A percentile compares a stretch with the other conserved stretches of the same genome.
Conservation (phyloP, 1,284 basidiomycete genomes). For the Ganoderma leucocontextum region DNA sequence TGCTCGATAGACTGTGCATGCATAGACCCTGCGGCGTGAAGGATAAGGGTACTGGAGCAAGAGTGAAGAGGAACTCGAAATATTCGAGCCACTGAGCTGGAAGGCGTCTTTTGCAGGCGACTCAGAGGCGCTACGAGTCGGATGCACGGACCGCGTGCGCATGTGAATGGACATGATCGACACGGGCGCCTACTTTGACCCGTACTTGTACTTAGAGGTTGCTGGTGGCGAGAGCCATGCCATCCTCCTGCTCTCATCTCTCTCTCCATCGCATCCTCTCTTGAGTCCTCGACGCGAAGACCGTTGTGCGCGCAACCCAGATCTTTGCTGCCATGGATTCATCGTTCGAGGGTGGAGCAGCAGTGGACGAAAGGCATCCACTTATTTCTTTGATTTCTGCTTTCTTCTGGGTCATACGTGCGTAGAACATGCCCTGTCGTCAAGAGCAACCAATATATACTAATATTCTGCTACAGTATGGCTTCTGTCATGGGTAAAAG, state of each 20-base stretch:
- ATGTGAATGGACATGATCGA: constrained; percentile 10
- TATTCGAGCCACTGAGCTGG: neutral
- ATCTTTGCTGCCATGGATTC: constrained; percentile 27
- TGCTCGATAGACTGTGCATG: neutral
- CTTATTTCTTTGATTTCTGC: constrained; percentile 82
- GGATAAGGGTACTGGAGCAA: neutral
- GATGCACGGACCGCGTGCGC: constrained; percentile 17
- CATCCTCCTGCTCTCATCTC: neutral
- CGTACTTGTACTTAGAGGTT: neutral
- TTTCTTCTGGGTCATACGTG: constrained; percentile 84
- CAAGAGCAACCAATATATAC: neutral
- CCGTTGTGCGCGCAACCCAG: neutral
- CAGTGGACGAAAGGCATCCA: constrained; percentile 56
- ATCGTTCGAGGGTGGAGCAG: constrained; percentile 14
- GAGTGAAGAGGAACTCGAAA: neutral
- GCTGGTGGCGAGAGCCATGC: neutral
- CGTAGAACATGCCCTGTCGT: constrained; percentile 41
- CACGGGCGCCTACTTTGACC: constrained; percentile 6
- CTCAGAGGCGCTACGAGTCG: neutral
- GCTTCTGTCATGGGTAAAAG: constrained; percentile 79
- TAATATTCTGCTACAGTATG: constrained; percentile 61
- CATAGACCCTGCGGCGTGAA: neutral
- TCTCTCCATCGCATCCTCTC: neutral
- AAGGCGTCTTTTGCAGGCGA: neutral
- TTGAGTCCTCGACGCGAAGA: too few relatives aligned